A percentile compares a stretch with the other conserved stretches of the same genome.
Conservation (phyloP, 495 filamentous ascomycete species). For the Parathielavia appendiculata region DNA sequence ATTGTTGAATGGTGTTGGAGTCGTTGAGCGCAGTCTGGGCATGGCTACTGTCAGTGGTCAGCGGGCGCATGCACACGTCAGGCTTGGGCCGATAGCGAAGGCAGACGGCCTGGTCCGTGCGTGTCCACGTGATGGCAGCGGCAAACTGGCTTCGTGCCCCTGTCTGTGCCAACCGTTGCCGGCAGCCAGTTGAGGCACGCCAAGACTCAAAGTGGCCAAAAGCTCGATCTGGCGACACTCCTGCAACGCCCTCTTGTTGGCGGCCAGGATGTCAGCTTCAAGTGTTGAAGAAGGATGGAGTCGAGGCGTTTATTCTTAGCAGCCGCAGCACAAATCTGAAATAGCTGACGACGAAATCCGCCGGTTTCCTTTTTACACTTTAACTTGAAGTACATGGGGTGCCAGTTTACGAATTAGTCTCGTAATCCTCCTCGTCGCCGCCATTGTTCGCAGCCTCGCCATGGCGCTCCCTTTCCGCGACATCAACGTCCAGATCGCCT, state of each 20-base stretch:
- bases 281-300: neutral
- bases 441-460: slow-evolving; percentile 11
- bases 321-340: neutral
- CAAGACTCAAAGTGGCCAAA: slow-evolving; percentile 2
- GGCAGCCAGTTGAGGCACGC: slow-evolving; percentile 7
- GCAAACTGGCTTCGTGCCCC: slow-evolving; percentile 9
- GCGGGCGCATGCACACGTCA: slow-evolving; percentile 28
- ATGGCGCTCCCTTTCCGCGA: slow-evolving; percentile 81
- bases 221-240: slow-evolving; percentile 17
- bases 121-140: slow-evolving; percentile 23
- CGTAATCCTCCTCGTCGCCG: neutral
- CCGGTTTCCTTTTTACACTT: neutral
- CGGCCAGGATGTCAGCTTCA: slow-evolving; percentile 14
- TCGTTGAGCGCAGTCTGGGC: slow-evolving; percentile 22
- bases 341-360: neutral
- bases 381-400: neutral
- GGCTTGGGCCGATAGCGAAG: slow-evolving; percentile 18
- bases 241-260: slow-evolving; percentile 17
- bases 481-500: slow-evolving; percentile 88
- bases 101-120: slow-evolving; percentile 21
- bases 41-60: slow-evolving; percentile 18
- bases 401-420: neutral
- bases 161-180: slow-evolving; percentile 14
- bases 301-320: neutral
- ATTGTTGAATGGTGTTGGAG: slow-evolving; percentile 21